Percentiles rank a stretch among this genome's conserved stretches.
Evolutionary conservation across 1,284 basidiomycete genomes (phyloP).

Genomic region (Rhodotorula glutinis): DNA sequence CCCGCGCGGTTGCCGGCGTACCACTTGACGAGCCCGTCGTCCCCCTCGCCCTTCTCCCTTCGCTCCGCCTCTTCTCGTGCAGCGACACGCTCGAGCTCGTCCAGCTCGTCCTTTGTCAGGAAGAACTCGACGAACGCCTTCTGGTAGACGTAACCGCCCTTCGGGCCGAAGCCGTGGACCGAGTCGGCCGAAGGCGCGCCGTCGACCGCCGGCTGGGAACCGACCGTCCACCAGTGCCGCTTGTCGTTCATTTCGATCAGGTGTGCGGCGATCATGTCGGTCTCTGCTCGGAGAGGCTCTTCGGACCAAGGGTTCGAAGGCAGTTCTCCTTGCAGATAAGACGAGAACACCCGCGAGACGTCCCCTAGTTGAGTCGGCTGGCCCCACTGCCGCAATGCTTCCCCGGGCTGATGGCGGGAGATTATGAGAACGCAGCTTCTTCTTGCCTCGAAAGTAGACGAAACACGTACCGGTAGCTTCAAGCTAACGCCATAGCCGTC

Average conservation of each 20-base stretch:
- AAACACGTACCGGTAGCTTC: constrained; percentile 50
- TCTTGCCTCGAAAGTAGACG: not conserved
- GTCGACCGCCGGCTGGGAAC: constrained; percentile 96
- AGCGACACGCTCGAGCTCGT: constrained; percentile 55
- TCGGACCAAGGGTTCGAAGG: constrained; percentile 93
- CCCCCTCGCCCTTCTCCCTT: constrained; percentile 24
- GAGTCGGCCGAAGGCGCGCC: constrained; percentile 79
- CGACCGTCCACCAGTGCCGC: constrained; percentile 92
- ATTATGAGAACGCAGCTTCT: not conserved
- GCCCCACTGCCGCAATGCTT: constrained; percentile 84
- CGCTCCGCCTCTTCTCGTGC: constrained; percentile 20
- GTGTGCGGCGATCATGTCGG: constrained; percentile 71
- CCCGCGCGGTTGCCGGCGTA: constrained; percentile 71
- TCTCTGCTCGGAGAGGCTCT: constrained; percentile 78
- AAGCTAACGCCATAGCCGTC: constrained; percentile 74
- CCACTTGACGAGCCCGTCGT: constrained; percentile 39
- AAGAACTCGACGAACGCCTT: constrained; percentile 99
- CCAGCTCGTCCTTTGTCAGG: constrained; percentile 63
- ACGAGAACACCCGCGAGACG: constrained; percentile 49
- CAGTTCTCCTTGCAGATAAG: constrained; percentile 49
- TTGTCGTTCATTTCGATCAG: constrained; percentile 76
- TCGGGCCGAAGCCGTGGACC: constrained; percentile 90
- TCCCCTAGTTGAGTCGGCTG: constrained; percentile 67
- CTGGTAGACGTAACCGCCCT: constrained; percentile 89
- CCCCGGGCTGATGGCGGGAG: constrained; percentile 64